A percentile compares a stretch with the other conserved stretches of the same genome.
Evolutionary conservation across 176 grass and related monocot genomes (phyloP).

Genomic region (Hyparrhenia diplandra): DNA sequence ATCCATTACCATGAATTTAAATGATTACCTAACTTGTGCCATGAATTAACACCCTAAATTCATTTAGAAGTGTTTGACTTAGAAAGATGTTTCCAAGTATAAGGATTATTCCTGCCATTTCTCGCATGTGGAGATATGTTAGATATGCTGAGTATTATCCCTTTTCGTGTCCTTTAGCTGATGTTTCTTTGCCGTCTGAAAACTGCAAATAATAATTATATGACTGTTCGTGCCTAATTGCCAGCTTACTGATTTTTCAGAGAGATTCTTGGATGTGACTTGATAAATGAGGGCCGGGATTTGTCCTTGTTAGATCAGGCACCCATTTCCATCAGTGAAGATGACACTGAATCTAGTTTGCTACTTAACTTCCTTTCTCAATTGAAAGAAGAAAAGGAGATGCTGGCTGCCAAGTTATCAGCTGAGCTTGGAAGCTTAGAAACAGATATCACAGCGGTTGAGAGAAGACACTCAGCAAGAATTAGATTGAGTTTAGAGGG

Average conservation of each 20-base stretch:
- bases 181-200: background rate
- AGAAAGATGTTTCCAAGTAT: background rate
- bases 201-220: slow-evolving; percentile 19
- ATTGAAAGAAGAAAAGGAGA: slow-evolving; percentile 84
- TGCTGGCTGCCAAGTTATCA: slow-evolving; percentile 58
- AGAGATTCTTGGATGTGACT: slow-evolving; percentile 72
- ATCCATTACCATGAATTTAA: slow-evolving; percentile 3
- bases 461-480: slow-evolving; percentile 45
- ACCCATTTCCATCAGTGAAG: slow-evolving; percentile 50
- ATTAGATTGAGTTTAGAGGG: slow-evolving; percentile 32
- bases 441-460: slow-evolving; percentile 67
- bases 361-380: slow-evolving; percentile 66
- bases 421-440: slow-evolving; percentile 56
- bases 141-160: background rate
- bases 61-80: background rate
- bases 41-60: slow-evolving; percentile 6
- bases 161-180: background rate
- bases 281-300: slow-evolving; percentile 66
- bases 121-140: background rate
- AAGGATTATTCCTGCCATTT: slow-evolving; percentile 1
- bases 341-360: slow-evolving; percentile 66
- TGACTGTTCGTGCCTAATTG: slow-evolving; percentile 25
- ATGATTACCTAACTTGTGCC: slow-evolving; percentile 20
- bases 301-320: slow-evolving; percentile 51
- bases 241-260: slow-evolving; percentile 41